A percentile compares a stretch with the other conserved stretches of the same genome.
Conservation (phyloP, 1,139 yeast genomes). For the Lodderomyces margitis region DNA sequence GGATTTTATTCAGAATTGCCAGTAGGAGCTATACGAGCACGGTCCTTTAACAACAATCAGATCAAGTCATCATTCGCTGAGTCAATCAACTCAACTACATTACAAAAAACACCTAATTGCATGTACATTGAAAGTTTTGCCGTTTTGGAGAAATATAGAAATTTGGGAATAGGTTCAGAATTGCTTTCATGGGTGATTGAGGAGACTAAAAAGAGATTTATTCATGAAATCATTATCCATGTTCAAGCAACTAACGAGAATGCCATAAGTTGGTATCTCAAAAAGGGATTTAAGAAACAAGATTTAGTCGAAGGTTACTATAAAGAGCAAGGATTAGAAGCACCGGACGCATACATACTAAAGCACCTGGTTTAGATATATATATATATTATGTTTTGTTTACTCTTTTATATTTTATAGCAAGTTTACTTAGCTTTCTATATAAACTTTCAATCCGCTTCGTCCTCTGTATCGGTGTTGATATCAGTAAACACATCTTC, state of each 20-base stretch:
- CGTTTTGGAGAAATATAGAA: constrained; percentile 60
- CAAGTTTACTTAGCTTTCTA: constrained; percentile 1
- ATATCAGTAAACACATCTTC: constrained; percentile 44
- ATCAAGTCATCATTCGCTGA: constrained; percentile 24
- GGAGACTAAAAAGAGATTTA: constrained; percentile 49
- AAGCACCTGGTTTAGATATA: neutral
- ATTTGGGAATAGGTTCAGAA: constrained; percentile 59
- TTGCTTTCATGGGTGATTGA: constrained; percentile 55
- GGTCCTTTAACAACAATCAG: constrained; percentile 33
- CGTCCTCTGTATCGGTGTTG: constrained; percentile 55
- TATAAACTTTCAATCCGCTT: constrained; percentile 28
- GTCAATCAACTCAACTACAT: constrained; percentile 20
- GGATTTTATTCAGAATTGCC: constrained; percentile 66
- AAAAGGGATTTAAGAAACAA: constrained; percentile 51
- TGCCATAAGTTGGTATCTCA: constrained; percentile 55
- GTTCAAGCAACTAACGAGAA: constrained; percentile 49
- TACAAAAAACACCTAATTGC: constrained; percentile 43
- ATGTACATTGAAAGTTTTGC: constrained; percentile 67
- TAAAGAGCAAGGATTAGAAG: constrained; percentile 42
- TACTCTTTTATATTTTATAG: neutral
- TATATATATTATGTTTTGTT: too few species aligned
- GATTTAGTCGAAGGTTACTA: constrained; percentile 50
- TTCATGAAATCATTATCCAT: constrained; percentile 60
- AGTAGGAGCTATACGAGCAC: constrained; percentile 67
- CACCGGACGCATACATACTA: constrained; percentile 41